Evolutionary conservation across 2,329 filamentous ascomycete species (phyloP).

Genomic region (Sclerotinia nivalis): DNA sequence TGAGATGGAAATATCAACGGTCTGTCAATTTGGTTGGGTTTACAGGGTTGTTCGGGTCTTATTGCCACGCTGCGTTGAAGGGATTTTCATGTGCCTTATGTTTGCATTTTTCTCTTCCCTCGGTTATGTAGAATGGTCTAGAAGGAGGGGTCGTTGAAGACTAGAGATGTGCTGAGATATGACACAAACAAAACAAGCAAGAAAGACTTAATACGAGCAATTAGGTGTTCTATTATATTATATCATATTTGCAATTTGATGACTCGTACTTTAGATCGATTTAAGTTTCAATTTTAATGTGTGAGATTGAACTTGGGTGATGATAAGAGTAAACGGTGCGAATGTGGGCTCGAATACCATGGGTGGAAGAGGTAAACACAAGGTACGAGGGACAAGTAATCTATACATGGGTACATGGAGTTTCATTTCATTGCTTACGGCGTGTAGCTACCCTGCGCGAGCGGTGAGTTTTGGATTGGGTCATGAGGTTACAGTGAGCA

Average conservation of each 20-base stretch:
- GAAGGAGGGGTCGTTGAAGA: background rate
- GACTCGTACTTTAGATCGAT: background rate
- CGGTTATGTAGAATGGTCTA: slow-evolving; percentile 10
- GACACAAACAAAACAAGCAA: background rate
- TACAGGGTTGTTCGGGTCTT: background rate
- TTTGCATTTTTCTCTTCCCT: slow-evolving; percentile 6
- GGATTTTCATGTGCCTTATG: background rate
- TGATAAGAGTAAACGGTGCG: background rate
- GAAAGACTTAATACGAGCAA: background rate
- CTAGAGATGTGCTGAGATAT: background rate
- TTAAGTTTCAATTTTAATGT: background rate
- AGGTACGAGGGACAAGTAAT: background rate
- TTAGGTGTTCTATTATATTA: background rate
- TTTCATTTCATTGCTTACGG: background rate
- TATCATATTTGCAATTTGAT: background rate
- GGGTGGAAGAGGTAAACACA: background rate
- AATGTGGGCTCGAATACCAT: background rate
- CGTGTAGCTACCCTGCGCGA: background rate
- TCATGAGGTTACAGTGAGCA: background rate
- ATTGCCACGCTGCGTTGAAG: background rate
- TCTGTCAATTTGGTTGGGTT: background rate
- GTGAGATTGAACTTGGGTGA: background rate
- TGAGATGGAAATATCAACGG: slow-evolving; percentile 1
- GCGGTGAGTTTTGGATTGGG: background rate
- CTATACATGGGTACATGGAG: background rate